phyloP scores from a whole-genome alignment of 2,329 filamentous ascomycete species.

The Arthroderma sp. region DNA sequence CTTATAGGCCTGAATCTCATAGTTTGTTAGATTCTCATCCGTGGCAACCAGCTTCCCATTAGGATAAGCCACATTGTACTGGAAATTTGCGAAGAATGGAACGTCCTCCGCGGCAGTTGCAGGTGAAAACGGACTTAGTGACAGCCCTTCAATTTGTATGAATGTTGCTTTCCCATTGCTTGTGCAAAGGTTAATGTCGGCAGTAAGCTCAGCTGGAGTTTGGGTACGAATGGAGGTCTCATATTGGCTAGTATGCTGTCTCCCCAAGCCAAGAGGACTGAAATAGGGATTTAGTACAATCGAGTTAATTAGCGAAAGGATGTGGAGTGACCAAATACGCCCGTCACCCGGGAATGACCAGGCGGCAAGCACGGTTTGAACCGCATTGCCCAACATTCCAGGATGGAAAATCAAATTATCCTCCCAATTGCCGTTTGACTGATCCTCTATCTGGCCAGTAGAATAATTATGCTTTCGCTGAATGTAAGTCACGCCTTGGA shows the following conservation, averaged over 20 bases:
- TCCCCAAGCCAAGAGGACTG: background rate
- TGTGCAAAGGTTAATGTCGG: background rate
- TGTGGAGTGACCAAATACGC: slow-evolving; percentile 9
- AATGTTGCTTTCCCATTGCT: background rate
- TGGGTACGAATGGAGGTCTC: background rate
- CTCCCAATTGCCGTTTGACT: background rate
- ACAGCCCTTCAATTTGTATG: background rate
- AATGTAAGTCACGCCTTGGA: slow-evolving; percentile 9
- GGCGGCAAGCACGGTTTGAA: slow-evolving; percentile 13
- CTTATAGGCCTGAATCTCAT: background rate
- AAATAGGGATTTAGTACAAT: background rate
- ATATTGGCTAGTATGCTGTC: background rate
- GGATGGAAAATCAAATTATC: slow-evolving; percentile 11
- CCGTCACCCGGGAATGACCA: slow-evolving; percentile 12
- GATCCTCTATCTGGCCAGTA: background rate
- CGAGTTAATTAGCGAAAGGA: slow-evolving; percentile 8
- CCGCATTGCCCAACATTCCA: slow-evolving; percentile 11
- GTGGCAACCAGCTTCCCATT: background rate
- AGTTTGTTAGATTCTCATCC: background rate
- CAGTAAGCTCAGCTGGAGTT: background rate
- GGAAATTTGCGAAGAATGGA: background rate
- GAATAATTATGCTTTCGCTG: background rate
- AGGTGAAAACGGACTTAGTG: background rate
- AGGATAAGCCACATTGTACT: background rate
- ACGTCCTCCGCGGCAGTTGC: background rate